Percentiles rank a stretch among this genome's conserved stretches.
Conservation (phyloP, 2,329 filamentous ascomycete species). For the Sodiomyces alkalinus region DNA sequence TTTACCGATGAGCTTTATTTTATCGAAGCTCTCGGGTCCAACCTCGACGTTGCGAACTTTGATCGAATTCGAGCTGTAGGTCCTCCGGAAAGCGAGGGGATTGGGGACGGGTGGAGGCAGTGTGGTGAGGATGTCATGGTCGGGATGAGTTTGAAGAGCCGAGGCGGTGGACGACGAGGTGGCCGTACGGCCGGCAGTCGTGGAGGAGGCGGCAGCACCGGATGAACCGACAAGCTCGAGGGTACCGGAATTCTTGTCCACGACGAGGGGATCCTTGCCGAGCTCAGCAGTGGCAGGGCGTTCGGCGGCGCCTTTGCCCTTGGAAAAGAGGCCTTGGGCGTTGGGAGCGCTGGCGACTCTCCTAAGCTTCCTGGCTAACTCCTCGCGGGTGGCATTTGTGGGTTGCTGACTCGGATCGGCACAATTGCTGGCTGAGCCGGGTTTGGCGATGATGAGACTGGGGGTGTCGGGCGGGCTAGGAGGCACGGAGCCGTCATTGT, state of each 20-base stretch:
- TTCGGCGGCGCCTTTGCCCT: constrained; percentile 37
- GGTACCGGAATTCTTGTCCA: constrained; percentile 34
- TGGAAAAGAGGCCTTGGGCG: constrained; percentile 76
- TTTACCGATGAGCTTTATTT: constrained; percentile 98
- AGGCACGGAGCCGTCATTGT: constrained; percentile 85
- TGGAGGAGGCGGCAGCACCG: constrained; percentile 17
- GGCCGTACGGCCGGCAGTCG: too few species aligned
- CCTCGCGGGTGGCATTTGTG: constrained; percentile 74
- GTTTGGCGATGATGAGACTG: constrained; percentile 55
- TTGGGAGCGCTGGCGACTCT: constrained; percentile 94
- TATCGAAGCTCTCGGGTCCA: constrained; percentile 89
- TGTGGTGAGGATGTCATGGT: constrained; percentile 38
- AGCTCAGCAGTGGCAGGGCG: constrained; percentile 76
- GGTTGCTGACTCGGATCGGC: constrained; percentile 50
- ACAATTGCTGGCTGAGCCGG: constrained; percentile 51
- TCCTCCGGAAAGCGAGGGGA: constrained; percentile 70
- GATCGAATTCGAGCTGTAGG: constrained; percentile 98
- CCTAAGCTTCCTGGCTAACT: constrained; percentile 80
- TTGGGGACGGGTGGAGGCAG: constrained; percentile 53
- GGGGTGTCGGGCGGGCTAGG: constrained; percentile 88
- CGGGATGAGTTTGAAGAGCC: constrained; percentile 18
- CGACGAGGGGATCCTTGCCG: constrained; percentile 62
- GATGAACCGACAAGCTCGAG: constrained; percentile 31
- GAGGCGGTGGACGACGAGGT: constrained; percentile 11
- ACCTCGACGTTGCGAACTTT: constrained; percentile 97